These are phyloP conservation scores for Camptophora hylomeconis DNA, from an alignment of 2,329 filamentous ascomycete species.

Conservation along the genomic window DNA sequence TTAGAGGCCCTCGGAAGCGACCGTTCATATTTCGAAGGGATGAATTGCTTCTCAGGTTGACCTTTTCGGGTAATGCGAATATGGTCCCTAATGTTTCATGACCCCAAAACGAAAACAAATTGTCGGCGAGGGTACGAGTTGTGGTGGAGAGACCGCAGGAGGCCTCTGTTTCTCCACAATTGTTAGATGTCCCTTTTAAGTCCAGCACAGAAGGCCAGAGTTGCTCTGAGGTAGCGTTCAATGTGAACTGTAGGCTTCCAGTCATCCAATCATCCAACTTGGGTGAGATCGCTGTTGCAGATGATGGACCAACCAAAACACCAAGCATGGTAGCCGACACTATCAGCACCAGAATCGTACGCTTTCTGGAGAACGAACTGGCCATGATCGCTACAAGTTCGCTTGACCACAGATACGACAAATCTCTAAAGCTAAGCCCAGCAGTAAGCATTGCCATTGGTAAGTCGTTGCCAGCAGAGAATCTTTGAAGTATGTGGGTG, in stretches of 20 bases:
- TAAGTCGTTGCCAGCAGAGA: conserved; percentile 14
- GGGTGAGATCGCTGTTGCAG: conserved; percentile 17
- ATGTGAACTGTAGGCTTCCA: conserved; percentile 10
- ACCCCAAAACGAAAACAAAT: conserved; percentile 8
- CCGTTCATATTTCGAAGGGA: conserved; percentile 1
- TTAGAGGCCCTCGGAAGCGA: background rate
- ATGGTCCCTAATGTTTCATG: conserved; percentile 1
- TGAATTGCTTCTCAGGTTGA: conserved; percentile 3
- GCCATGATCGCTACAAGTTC: conserved; percentile 14
- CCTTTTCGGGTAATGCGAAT: conserved; percentile 4
- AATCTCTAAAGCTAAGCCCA: conserved; percentile 13
- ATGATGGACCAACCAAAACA: conserved; percentile 15
- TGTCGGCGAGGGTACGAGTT: conserved; percentile 5
- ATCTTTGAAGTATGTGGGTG: conserved; percentile 12
- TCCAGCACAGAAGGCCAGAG: conserved; percentile 7
- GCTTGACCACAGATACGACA: conserved; percentile 16
- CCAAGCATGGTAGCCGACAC: conserved; percentile 13
- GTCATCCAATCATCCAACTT: conserved; percentile 13
- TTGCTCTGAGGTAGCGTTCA: conserved; percentile 8
- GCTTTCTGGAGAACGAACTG: conserved; percentile 9
- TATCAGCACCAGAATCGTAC: conserved; percentile 10
- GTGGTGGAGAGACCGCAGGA: conserved; percentile 8
- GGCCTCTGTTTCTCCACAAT: conserved; percentile 8
- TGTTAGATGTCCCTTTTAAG: conserved; percentile 2
- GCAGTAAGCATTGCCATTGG: conserved; percentile 17